phyloP scores from a whole-genome alignment of 73 alveolate species.

The Symbiodinium pilosum region DNA sequence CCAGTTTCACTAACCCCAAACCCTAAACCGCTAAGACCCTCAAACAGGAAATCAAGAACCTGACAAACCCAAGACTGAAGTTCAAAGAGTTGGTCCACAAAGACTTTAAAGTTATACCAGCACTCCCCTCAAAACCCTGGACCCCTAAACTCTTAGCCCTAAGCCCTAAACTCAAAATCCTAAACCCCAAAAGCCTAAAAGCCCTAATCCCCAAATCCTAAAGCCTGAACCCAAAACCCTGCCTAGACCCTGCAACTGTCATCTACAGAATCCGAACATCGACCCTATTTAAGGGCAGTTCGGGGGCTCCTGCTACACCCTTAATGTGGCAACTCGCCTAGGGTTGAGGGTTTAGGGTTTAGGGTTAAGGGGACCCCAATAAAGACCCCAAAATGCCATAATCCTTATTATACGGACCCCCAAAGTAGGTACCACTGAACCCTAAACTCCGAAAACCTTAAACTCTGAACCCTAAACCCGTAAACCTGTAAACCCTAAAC shows the following conservation, averaged over 20 bases:
- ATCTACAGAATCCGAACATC: not conserved
- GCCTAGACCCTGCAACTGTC: not conserved
- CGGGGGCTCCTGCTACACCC: not conserved
- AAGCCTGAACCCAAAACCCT: not conserved
- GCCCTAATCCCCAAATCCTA: not conserved
- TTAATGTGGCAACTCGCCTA: not conserved
- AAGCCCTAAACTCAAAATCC: not conserved
- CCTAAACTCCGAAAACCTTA: not conserved
- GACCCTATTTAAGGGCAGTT: no score
- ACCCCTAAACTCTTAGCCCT: not conserved
- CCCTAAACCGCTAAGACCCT: no score
- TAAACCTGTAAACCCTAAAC: not conserved
- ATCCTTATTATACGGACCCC: not conserved
- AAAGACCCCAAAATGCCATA: not conserved
- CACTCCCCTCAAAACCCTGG: no score
- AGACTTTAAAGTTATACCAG: no score
- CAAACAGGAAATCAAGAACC: no score
- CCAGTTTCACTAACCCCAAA: no score
- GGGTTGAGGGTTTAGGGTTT: not conserved
- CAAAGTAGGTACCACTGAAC: not conserved
- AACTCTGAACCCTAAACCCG: no score
- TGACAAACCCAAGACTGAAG: no score
- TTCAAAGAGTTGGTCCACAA: no score
- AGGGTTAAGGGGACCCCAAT: no score
- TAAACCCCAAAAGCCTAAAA: not conserved